Base-by-base conservation (phyloP, 306 rosid genomes). In the Fagus sylvatica region DNA sequence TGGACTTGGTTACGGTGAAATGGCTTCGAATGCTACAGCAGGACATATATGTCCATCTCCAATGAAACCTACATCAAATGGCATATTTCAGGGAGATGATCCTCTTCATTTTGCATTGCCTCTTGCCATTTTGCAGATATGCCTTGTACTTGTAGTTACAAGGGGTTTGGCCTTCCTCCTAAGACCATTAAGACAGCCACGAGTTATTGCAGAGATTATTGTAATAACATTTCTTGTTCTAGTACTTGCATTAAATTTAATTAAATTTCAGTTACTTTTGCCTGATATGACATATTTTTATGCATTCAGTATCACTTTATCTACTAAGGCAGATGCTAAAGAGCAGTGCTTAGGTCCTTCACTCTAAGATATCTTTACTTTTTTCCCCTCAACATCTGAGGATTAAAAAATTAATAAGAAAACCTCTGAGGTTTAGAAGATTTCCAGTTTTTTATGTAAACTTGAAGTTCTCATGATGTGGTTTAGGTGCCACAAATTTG, bases 51-150 rank as follows among this genome's bases (percentile, higher is more conserved):
- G 92, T 72, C 84, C 88, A 1, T 17, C 79, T 59, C 92, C 88
- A 1, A 92, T 90, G 97, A 91, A 89, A 75, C 65, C 97, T 4
- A 86, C 98, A 33, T 95, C 98, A 53, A 90, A 92, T 40, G 98
- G 98, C 6, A 76, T 9, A 56, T 89, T 95, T 74, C 97, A 92
- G 76, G 97, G 98, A 59, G 96, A 95, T 82, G 49, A 86, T 82
- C 98, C 98, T 80, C 92, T 95, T 54, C 85, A 91, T 72, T 95
- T 54, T 75, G 91, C 97, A 1, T 90, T 95, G 33, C 96, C 98
- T 49, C 85, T 92, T 51, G 81, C 84, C 53, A 88, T 86, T 53
- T 39, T 88, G 76, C 92, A 88, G 74, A 84, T 88, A 62, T 82
- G 86, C 72, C 68, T 88, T 32, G 90, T 88, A 1, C 36, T 86